Evolutionary conservation across 2,329 filamentous ascomycete species (phyloP), one percentile per base, ranked within the genome.

Genomic region (Fusarium napiforme): DNA sequence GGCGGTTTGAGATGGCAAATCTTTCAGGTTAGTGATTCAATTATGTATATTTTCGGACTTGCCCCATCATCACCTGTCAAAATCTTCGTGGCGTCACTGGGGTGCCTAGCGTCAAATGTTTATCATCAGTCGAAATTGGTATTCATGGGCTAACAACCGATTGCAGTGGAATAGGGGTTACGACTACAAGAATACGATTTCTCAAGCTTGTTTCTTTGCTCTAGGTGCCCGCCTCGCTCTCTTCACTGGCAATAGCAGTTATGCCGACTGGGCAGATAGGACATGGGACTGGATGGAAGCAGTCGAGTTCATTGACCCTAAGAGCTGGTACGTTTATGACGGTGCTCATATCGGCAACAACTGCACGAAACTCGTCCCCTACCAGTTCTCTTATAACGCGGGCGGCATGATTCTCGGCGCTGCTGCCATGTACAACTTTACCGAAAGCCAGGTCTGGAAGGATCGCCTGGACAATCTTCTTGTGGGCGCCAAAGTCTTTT

Each of bases 1-100:
- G 94, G 94, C 45, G 94, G 94, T 10, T 81, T 96, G 57, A 89
- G 93, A 70, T 96, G 93, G 93, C 94, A 97, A 82, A 94, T 97
- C 53, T 96, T 93, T 79, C 86, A 89, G 59, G 72, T 75, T 21
- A 49, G 61, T 69, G 23, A 36, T 58, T 23, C 11, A 23, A 30
- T n/a, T 23, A 11, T 21, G 4, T 36, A n/a, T 7, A 28, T 8
- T 43, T 46, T 50, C 16, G 34, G 30, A n/a, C 30, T 56, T 30
- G n/a, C 58, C 14, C 19, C 23, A 47, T 26, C 21, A 18, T 50
- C 42, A 49, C 42, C 59, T 60, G 21, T 53, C 59, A 49, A 49
- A 32, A 36, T 11, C 34, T 43, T 30, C 23, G 37, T 56, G 45
- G 50, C 60, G 40, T 37, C 23, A 34, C 36, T 26, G 18, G 37